These are phyloP conservation scores for Phascolomyces articulosus DNA, from an alignment of 371 early-diverging fungal genomes.

Conservation along the genomic window DNA sequence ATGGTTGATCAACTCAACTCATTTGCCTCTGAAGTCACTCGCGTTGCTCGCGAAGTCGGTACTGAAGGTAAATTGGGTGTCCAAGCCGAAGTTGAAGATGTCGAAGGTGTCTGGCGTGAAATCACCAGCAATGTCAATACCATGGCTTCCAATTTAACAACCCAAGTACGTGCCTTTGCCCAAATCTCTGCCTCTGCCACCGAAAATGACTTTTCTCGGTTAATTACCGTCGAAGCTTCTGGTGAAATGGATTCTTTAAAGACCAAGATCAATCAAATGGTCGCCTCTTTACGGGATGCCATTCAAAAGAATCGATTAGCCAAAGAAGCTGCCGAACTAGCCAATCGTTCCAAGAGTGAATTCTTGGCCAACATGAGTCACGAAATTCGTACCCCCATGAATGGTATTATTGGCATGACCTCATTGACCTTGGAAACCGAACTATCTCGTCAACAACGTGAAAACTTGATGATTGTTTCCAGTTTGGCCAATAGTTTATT, in stretches of 20 bases:
- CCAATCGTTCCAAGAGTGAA: conserved; percentile 72
- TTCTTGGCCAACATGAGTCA: conserved; percentile 76
- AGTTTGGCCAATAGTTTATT: conserved; percentile 64
- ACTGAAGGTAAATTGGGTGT: conserved; percentile 45
- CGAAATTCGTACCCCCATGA: conserved; percentile 63
- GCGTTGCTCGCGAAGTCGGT: conserved; percentile 44
- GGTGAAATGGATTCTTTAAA: conserved; percentile 75
- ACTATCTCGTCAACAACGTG: conserved; percentile 69
- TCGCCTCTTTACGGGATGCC: conserved; percentile 63
- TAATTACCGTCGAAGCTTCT: conserved; percentile 67
- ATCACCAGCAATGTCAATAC: conserved; percentile 47
- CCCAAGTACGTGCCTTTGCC: conserved; percentile 55
- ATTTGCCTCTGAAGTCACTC: conserved; percentile 38
- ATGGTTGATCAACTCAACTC: conserved; percentile 46
- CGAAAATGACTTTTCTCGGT: conserved; percentile 61
- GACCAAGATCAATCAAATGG: conserved; percentile 72
- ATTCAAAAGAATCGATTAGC: conserved; percentile 67
- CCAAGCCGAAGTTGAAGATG: conserved; percentile 32
- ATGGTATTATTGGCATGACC: conserved; percentile 70
- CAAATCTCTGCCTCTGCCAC: conserved; percentile 59
- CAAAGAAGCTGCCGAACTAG: conserved; percentile 68
- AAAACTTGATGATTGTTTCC: conserved; percentile 69
- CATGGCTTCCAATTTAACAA: conserved; percentile 43
- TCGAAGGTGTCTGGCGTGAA: conserved; percentile 51
- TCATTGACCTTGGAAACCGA: conserved; percentile 60